A percentile compares a stretch with the other conserved stretches of the same genome.
phyloP scores from a whole-genome alignment of 2,329 filamentous ascomycete genomes.

The Coniochaeta prunicola region DNA sequence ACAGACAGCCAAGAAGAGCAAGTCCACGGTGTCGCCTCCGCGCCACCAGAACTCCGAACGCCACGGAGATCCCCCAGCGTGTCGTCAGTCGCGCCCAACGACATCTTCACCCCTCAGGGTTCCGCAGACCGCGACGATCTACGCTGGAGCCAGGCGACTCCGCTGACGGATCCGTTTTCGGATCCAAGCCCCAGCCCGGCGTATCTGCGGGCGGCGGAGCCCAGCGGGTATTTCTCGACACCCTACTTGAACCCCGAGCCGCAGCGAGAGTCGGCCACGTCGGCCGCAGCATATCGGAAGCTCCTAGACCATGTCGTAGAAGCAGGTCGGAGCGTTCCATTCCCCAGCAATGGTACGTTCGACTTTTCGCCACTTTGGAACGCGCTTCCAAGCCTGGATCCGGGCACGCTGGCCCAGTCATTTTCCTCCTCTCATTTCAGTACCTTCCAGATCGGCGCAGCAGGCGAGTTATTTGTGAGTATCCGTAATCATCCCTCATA shows the following conservation, averaged over 20 bases:
- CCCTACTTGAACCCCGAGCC: background rate
- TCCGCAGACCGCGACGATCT: background rate
- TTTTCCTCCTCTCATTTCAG: background rate
- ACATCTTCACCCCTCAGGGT: background rate
- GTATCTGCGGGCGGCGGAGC: background rate
- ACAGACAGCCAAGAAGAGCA: background rate
- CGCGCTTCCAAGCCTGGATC: background rate
- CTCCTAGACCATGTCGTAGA: background rate
- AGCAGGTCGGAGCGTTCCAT: background rate
- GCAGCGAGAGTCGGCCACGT: background rate
- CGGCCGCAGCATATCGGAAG: background rate
- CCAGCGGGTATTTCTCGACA: background rate
- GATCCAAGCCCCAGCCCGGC: background rate
- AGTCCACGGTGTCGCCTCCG: background rate
- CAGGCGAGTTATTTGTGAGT: constrained; percentile 8
- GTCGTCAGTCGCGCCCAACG: background rate
- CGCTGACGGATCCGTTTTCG: background rate
- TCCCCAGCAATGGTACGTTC: constrained; percentile 5
- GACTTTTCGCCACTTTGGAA: constrained; percentile 1
- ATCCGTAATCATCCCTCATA: background rate
- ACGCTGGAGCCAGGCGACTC: background rate
- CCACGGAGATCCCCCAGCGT: background rate
- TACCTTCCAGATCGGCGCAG: constrained; percentile 6
- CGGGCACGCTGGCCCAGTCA: background rate
- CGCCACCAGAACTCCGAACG: background rate